phyloP scores from a whole-genome alignment of 768 basidiomycete species.

The Podaxis mareebaensis region DNA sequence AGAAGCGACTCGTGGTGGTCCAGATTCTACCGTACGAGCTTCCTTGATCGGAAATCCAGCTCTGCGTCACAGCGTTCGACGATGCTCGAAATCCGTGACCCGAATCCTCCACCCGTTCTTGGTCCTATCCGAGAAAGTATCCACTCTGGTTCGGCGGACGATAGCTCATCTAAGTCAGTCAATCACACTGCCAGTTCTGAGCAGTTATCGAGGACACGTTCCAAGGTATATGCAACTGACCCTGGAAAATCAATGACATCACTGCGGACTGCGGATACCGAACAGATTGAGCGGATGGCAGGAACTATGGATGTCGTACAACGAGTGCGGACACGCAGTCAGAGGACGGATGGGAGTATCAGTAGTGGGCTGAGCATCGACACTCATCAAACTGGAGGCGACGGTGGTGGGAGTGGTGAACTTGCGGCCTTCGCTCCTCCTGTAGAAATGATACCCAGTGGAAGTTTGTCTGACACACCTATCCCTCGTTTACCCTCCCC shows the following conservation, averaged over 20 bases:
- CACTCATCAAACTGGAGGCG: slow-evolving; percentile 19
- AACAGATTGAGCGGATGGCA: slow-evolving; percentile 64
- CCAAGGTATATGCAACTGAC: slow-evolving; percentile 14
- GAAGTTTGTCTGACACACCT: background rate
- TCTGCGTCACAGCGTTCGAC: slow-evolving; percentile 28
- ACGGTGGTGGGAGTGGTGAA: slow-evolving; percentile 19
- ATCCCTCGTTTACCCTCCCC: background rate
- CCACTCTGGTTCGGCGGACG: slow-evolving; percentile 27
- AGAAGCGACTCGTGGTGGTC: slow-evolving; percentile 80
- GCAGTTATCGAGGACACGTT: background rate
- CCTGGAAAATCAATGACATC: slow-evolving; percentile 57
- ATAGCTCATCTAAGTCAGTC: slow-evolving; percentile 19
- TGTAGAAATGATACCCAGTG: slow-evolving; percentile 26
- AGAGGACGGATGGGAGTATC: slow-evolving; percentile 29
- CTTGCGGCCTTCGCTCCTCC: slow-evolving; percentile 32
- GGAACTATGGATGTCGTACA: slow-evolving; percentile 73
- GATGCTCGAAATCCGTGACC: slow-evolving; percentile 70
- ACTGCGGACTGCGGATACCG: slow-evolving; percentile 66
- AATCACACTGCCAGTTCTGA: slow-evolving; percentile 19
- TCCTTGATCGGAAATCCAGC: slow-evolving; percentile 60
- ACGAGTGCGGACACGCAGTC: slow-evolving; percentile 37
- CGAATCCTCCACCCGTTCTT: slow-evolving; percentile 72
- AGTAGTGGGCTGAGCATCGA: slow-evolving; percentile 33
- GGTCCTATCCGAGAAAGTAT: slow-evolving; percentile 57
- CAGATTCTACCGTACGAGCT: slow-evolving; percentile 65